phyloP scores from a whole-genome alignment of 805 yeast species.

The Lipomyces spencermartinsiae region DNA sequence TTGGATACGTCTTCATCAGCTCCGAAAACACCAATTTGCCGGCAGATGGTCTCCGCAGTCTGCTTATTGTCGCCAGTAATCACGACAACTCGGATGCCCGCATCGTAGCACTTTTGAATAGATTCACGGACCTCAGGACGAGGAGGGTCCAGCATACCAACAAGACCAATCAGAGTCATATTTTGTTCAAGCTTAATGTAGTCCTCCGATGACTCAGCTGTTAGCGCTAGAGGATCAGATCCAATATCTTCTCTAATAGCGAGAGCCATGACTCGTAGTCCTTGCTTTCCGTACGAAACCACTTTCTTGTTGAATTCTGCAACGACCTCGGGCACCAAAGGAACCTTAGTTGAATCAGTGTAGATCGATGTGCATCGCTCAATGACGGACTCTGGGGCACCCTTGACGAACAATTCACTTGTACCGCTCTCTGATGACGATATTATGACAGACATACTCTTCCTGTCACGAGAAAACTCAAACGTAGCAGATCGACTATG shows the following conservation, averaged over 20 bases:
- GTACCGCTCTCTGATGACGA: conserved; percentile 39
- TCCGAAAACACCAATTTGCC: conserved; percentile 54
- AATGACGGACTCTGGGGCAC: conserved; percentile 61
- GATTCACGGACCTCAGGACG: conserved; percentile 53
- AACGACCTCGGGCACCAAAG: conserved; percentile 48
- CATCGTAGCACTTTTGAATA: conserved; percentile 52
- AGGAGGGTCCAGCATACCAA: conserved; percentile 59
- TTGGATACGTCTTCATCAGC: conserved; percentile 46
- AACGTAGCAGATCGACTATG: conserved; percentile 46
- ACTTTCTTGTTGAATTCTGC: conserved; percentile 47
- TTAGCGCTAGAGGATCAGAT: conserved; percentile 21
- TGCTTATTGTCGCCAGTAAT: conserved; percentile 58
- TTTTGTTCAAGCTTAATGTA: conserved; percentile 49
- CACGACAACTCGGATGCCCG: conserved; percentile 58
- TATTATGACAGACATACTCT: conserved; percentile 60
- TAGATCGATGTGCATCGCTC: conserved; percentile 51
- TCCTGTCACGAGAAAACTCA: conserved; percentile 58
- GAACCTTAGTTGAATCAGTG: conserved; percentile 41
- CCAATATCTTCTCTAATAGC: conserved; percentile 47
- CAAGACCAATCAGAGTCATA: conserved; percentile 53
- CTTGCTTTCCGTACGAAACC: conserved; percentile 51
- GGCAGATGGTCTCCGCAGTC: conserved; percentile 56
- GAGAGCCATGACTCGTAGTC: conserved; percentile 56
- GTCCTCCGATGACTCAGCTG: conserved; percentile 37
- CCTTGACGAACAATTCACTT: conserved; percentile 53